These are phyloP conservation scores for Coemansia aciculifera DNA, from an alignment of 192 early-diverging fungal genomes.

Conservation along the genomic window DNA sequence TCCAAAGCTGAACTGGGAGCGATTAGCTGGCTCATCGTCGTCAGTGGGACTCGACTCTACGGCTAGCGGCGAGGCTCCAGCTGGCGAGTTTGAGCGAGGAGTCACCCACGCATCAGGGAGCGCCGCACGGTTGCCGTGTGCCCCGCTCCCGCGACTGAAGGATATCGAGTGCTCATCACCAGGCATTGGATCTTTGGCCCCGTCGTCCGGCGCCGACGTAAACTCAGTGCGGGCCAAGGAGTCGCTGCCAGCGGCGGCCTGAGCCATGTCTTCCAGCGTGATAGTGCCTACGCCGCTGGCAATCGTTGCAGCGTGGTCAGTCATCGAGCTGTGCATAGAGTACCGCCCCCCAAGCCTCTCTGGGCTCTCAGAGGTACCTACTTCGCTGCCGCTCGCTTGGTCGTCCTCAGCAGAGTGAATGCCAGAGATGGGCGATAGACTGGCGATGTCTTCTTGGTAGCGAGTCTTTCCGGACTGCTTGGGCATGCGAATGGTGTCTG, in stretches of 20 bases:
- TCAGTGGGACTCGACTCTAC: neutral
- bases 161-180: neutral
- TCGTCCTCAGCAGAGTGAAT: neutral
- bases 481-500: constrained; percentile 4
- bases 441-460: neutral
- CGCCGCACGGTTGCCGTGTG: neutral
- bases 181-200: neutral
- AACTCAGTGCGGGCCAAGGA: neutral
- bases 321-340: constrained; percentile 2
- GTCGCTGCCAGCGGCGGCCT: constrained; percentile 11
- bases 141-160: neutral
- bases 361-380: neutral
- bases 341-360: neutral
- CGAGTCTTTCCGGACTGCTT: neutral
- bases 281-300: constrained; percentile 33
- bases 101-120: constrained; percentile 9
- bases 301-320: constrained; percentile 17
- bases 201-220: neutral
- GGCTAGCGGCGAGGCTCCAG: neutral
- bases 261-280: constrained; percentile 33
- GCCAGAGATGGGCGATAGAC: neutral
- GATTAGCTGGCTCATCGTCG: neutral
- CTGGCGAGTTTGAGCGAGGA: neutral
- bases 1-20: neutral
- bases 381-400: constrained; percentile 4